Conservation (phyloP, 768 basidiomycete genomes). For the Boletus sp. region DNA sequence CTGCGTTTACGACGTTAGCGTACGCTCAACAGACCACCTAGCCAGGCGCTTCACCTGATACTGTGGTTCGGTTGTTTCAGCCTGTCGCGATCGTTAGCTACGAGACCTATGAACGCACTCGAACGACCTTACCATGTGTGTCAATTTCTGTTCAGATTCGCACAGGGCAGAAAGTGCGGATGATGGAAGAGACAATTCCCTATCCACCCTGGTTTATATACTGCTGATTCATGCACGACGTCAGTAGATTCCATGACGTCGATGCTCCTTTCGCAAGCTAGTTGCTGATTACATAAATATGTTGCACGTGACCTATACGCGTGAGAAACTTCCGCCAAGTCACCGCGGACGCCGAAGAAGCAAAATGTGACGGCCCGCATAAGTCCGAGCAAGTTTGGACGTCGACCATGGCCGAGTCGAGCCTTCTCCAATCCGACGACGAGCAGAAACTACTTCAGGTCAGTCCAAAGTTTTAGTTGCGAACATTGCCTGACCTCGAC, state of each 20-base stretch:
- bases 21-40: too few species aligned
- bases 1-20: constrained; percentile 16
- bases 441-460: constrained; percentile 27
- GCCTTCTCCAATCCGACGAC: constrained; percentile 20
- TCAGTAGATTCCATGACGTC: constrained; percentile 18
- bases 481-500: neutral
- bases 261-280: constrained; percentile 8
- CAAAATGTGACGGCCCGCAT: neutral
- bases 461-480: neutral
- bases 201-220: constrained; percentile 13
- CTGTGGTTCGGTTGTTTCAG: constrained; percentile 15
- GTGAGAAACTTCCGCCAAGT: constrained; percentile 1
- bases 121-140: constrained; percentile 11
- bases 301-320: constrained; percentile 1
- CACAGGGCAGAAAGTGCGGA: neutral
- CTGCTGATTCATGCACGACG: constrained; percentile 10
- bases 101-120: neutral
- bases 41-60: constrained; percentile 22
- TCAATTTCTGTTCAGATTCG: neutral
- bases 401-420: constrained; percentile 28
- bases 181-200: neutral
- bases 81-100: constrained; percentile 12
- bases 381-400: too few species aligned
- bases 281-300: neutral
- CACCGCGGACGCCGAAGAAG: neutral